Percentiles rank a stretch among this genome's conserved stretches.
These are phyloP conservation scores for Sphagnum tenellum DNA, from an alignment of 225 moss, liverwort and hornwort species.

Conservation along the genomic window DNA sequence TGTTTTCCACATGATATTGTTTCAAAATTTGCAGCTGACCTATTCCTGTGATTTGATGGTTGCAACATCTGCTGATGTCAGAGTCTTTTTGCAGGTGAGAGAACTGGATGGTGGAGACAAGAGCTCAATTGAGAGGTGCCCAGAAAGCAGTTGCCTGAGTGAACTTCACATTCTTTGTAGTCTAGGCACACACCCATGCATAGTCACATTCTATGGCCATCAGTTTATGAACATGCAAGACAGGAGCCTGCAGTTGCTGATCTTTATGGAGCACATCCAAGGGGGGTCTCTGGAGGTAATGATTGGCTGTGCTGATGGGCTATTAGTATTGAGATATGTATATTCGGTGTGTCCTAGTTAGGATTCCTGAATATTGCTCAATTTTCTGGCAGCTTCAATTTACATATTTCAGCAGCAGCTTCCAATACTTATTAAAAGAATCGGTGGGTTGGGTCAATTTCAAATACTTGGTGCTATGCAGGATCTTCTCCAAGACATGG, in stretches of 20 bases:
- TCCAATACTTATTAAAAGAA: no score
- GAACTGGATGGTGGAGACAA: constrained; percentile 56
- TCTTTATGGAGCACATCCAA: constrained; percentile 77
- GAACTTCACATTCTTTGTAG: constrained; percentile 90
- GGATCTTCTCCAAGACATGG: constrained; percentile 50
- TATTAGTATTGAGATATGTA: no score
- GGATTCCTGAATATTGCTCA: no score
- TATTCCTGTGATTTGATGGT: no score
- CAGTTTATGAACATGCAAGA: constrained; percentile 53
- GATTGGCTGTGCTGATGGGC: not conserved
- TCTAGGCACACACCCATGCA: constrained; percentile 77
- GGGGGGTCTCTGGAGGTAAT: constrained; percentile 86
- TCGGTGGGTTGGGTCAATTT: no score
- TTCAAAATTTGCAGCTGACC: no score
- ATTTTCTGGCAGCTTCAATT: no score
- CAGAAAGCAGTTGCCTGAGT: constrained; percentile 85
- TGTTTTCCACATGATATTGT: no score
- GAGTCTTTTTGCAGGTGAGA: constrained; percentile 39
- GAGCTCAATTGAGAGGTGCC: constrained; percentile 42
- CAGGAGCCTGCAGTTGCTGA: constrained; percentile 50
- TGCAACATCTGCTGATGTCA: not conserved
- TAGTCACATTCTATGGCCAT: constrained; percentile 78
- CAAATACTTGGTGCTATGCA: constrained; percentile 12
- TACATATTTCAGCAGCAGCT: no score
- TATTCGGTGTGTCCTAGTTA: no score